These are phyloP conservation scores for Neovahlkampfia damariscottae DNA, from an alignment of 78 protist genomes.

Conservation along the genomic window DNA sequence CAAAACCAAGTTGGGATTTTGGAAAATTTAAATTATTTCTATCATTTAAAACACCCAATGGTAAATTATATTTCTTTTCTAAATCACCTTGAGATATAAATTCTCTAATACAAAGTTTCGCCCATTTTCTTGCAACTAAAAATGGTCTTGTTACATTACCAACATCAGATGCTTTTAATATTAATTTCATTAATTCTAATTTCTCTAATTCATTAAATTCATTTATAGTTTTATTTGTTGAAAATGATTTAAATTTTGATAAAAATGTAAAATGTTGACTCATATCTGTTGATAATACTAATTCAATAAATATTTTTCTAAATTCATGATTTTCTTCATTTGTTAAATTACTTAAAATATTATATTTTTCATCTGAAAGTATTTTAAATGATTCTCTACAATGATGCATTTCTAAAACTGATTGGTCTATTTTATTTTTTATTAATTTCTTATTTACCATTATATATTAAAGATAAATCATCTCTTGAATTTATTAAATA, in stretches of 20 bases:
- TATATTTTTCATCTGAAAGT: slow-evolving; percentile 14
- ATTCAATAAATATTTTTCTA: not conserved
- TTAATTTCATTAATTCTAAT: not conserved
- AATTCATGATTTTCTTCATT: not conserved
- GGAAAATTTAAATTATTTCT: not conserved
- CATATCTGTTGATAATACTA: slow-evolving; percentile 20
- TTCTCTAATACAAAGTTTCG: not conserved
- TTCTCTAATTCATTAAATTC: not conserved
- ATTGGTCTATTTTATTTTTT: too few relatives aligned
- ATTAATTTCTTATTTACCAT: too few relatives aligned
- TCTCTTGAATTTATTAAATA: slow-evolving; percentile 11
- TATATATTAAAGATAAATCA: not conserved
- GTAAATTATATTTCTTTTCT: not conserved
- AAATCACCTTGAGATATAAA: slow-evolving; percentile 23
- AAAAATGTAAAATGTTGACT: not conserved
- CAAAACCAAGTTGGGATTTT: not conserved
- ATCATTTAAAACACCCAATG: not conserved
- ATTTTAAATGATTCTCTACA: slow-evolving; percentile 59
- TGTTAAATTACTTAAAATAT: not conserved
- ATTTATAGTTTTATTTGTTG: too few relatives aligned
- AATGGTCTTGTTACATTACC: slow-evolving; percentile 14
- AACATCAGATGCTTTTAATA: slow-evolving; percentile 20
- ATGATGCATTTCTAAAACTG: slow-evolving; percentile 80
- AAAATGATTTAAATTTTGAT: slow-evolving; percentile 1
- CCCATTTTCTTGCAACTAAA: slow-evolving; percentile 3